Conservation (phyloP, 2,329 filamentous ascomycete species). For the Colletotrichum navitas region DNA sequence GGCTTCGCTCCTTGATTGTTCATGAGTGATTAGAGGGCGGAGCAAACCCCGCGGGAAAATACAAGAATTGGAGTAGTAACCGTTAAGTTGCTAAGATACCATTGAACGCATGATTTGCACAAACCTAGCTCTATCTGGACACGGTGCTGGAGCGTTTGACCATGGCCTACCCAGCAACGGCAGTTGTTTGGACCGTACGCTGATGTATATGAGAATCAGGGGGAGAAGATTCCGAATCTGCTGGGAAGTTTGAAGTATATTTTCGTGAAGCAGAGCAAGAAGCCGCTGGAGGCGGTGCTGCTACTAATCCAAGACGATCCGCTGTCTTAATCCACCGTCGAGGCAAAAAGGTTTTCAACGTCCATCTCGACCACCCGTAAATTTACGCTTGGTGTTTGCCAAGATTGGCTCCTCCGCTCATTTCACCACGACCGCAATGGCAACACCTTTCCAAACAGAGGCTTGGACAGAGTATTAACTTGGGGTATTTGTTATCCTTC, state of each 20-base stretch:
- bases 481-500: constrained; percentile 52
- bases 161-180: neutral
- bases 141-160: neutral
- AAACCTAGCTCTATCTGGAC: neutral
- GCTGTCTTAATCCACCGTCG: neutral
- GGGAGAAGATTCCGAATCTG: neutral
- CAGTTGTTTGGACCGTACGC: neutral
- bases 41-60: neutral
- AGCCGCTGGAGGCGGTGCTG: neutral
- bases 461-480: constrained; percentile 59
- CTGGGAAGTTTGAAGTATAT: neutral
- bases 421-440: constrained; percentile 41
- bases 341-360: neutral
- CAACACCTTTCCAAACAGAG: constrained; percentile 58
- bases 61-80: neutral
- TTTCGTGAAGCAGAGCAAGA: neutral
- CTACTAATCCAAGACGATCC: constrained; percentile 28
- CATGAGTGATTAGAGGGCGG: neutral
- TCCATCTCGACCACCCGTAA: neutral
- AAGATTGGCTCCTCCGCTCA: neutral
- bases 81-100: neutral
- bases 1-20: neutral
- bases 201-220: constrained; percentile 12
- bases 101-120: neutral
- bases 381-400: neutral